Evolutionary conservation across 1,284 basidiomycete species (phyloP).

Genomic region (Gastroboletus turbinatus): DNA sequence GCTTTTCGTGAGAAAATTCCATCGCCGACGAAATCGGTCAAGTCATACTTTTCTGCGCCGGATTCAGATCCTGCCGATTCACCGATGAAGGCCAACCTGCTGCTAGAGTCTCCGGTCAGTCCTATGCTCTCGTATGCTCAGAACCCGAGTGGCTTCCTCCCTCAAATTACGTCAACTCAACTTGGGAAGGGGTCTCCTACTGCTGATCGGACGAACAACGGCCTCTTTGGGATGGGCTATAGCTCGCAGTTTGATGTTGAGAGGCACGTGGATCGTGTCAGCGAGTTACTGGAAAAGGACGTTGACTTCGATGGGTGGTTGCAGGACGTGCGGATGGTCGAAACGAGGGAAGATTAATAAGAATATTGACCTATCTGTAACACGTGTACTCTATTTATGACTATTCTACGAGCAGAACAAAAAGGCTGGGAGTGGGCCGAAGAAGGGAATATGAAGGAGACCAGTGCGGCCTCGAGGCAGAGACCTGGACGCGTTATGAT

Average conservation of each 20-base stretch:
- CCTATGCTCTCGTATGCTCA: conserved; percentile 41
- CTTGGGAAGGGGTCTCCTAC: conserved; percentile 16
- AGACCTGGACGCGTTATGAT: conserved; percentile 22
- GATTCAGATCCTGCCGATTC: conserved; percentile 39
- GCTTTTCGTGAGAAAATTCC: conserved; percentile 16
- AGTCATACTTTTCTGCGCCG: conserved; percentile 45
- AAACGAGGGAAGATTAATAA: conserved; percentile 14
- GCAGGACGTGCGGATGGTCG: conserved; percentile 32
- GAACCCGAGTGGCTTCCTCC: conserved; percentile 38
- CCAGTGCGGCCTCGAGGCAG: conserved; percentile 29
- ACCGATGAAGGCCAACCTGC: conserved; percentile 27
- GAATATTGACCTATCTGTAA: conserved; percentile 5
- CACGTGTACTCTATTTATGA: conserved; percentile 26
- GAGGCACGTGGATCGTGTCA: conserved; percentile 41
- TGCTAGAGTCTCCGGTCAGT: conserved; percentile 38
- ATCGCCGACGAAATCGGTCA: conserved; percentile 36
- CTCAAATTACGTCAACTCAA: conserved; percentile 43
- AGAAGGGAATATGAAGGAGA: conserved; percentile 30
- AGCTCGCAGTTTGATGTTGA: conserved; percentile 52
- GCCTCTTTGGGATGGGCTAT: conserved; percentile 37
- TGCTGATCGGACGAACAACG: conserved; percentile 22
- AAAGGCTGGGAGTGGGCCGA: conserved; percentile 12
- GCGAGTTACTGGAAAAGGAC: conserved; percentile 43
- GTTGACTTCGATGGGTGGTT: conserved; percentile 49
- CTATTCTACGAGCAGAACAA: conserved; percentile 14